A percentile compares a stretch with the other conserved stretches of the same genome.
Conservation (phyloP, 2,329 filamentous ascomycete genomes). For the Cytospora piceae region DNA sequence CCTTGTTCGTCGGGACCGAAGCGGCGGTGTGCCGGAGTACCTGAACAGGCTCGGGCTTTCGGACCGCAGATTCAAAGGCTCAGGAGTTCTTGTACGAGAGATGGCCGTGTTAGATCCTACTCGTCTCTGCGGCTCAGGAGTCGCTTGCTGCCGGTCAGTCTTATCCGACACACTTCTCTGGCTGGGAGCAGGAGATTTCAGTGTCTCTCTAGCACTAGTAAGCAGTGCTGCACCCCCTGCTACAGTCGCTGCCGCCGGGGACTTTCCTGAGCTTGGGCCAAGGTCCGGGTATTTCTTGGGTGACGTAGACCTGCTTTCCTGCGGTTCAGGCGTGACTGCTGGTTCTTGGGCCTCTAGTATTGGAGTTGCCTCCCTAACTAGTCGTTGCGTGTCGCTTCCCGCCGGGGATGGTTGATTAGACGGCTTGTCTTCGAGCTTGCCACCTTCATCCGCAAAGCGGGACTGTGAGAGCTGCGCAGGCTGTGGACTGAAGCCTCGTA, state of each 20-base stretch:
- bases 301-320: constrained; percentile 42
- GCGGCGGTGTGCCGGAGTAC: constrained; percentile 63
- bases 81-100: constrained; percentile 55
- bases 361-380: constrained; percentile 39
- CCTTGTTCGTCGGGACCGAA: constrained; percentile 71
- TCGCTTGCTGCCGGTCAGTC: constrained; percentile 32
- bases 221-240: constrained; percentile 43
- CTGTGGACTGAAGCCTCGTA: constrained; percentile 26
- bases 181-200: constrained; percentile 34
- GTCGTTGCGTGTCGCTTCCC: constrained; percentile 18
- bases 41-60: constrained; percentile 62
- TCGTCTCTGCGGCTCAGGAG: constrained; percentile 38
- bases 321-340: constrained; percentile 48
- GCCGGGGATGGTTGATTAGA: constrained; percentile 16
- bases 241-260: constrained; percentile 29
- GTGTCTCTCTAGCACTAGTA: neutral
- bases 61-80: constrained; percentile 60
- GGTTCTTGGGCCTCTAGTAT: constrained; percentile 44
- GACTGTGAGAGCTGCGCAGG: constrained; percentile 24
- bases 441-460: constrained; percentile 27
- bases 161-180: constrained; percentile 48
- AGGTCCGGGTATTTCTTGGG: constrained; percentile 35
- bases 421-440: constrained; percentile 5
- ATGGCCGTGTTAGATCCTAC: constrained; percentile 59
- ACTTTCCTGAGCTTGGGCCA: constrained; percentile 35